These are phyloP conservation scores for Candida golubevii DNA, from an alignment of 805 yeast species.

Conservation along the genomic window DNA sequence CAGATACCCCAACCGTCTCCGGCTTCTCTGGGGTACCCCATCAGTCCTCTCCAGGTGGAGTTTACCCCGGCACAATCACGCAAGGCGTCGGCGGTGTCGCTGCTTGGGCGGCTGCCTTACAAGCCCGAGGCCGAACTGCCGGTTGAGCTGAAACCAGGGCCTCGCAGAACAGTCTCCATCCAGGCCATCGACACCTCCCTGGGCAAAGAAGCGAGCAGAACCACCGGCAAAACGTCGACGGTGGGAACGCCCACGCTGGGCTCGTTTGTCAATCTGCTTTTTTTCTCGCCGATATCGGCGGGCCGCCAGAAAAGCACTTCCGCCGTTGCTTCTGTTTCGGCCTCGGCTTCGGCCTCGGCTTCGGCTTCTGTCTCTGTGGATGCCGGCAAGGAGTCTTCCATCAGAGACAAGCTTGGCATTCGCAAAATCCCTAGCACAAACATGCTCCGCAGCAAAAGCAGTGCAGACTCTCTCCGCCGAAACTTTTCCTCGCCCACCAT, in stretches of 20 bases:
- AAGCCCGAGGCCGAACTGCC: not conserved
- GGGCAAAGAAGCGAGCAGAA: not conserved
- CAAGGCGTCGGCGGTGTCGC: slow-evolving; percentile 37
- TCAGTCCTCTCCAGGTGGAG: slow-evolving; percentile 13
- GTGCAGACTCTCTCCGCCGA: slow-evolving; percentile 3
- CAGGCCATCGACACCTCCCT: not conserved
- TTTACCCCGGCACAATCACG: slow-evolving; percentile 31
- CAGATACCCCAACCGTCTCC: not conserved
- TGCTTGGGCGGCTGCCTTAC: slow-evolving; percentile 20
- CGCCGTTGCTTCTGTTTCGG: not conserved
- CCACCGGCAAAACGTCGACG: not conserved
- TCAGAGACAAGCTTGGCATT: not conserved
- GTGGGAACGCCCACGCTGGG: slow-evolving; percentile 7
- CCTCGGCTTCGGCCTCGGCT: not conserved
- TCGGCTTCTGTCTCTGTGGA: not conserved
- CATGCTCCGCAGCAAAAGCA: not conserved
- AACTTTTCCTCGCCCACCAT: slow-evolving; percentile 9
- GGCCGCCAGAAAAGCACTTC: slow-evolving; percentile 12
- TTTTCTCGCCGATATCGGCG: slow-evolving; percentile 10
- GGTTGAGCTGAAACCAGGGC: no score
- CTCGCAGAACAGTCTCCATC: no score
- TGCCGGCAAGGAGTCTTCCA: not conserved
- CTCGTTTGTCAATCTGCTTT: slow-evolving; percentile 6
- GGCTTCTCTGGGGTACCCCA: slow-evolving; percentile 14
- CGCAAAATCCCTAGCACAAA: slow-evolving; percentile 1